A percentile compares a stretch with the other conserved stretches of the same genome.
Evolutionary conservation across 495 filamentous ascomycete species (phyloP).

Genomic region (Penicillium longicatenatum): DNA sequence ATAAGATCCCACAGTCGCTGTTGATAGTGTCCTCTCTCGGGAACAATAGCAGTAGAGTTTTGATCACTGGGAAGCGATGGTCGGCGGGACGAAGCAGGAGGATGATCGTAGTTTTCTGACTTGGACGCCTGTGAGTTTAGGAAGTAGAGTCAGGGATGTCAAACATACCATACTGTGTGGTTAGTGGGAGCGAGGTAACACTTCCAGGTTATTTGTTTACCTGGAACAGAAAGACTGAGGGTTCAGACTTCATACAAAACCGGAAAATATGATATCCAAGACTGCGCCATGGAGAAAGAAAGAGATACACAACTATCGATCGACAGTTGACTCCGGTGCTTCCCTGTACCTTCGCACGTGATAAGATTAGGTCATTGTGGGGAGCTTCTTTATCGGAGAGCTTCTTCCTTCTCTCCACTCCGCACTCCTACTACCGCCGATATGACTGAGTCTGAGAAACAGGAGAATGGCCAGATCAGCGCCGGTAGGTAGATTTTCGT

Average conservation of each 20-base stretch:
- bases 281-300: constrained; percentile 1
- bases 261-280: neutral
- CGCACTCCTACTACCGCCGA: constrained; percentile 1
- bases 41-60: neutral
- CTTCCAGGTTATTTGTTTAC: constrained; percentile 2
- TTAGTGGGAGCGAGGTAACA: constrained; percentile 1
- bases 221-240: constrained; percentile 3
- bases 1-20: neutral
- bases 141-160: constrained; percentile 3
- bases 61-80: constrained; percentile 22
- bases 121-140: constrained; percentile 21
- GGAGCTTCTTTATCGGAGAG: constrained; percentile 15
- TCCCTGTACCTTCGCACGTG: constrained; percentile 16
- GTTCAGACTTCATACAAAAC: neutral
- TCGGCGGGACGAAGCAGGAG: constrained; percentile 49
- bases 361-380: constrained; percentile 35
- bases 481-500: constrained; percentile 43
- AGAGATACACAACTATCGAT: neutral
- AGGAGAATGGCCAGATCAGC: constrained; percentile 47
- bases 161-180: constrained; percentile 29
- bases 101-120: constrained; percentile 63
- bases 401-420: constrained; percentile 1
- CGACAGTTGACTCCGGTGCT: constrained; percentile 2
- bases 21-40: constrained; percentile 5
- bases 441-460: constrained; percentile 31